These are phyloP conservation scores for Sarocladium strictum DNA, from an alignment of 2,329 filamentous ascomycete species.

Conservation along the genomic window DNA sequence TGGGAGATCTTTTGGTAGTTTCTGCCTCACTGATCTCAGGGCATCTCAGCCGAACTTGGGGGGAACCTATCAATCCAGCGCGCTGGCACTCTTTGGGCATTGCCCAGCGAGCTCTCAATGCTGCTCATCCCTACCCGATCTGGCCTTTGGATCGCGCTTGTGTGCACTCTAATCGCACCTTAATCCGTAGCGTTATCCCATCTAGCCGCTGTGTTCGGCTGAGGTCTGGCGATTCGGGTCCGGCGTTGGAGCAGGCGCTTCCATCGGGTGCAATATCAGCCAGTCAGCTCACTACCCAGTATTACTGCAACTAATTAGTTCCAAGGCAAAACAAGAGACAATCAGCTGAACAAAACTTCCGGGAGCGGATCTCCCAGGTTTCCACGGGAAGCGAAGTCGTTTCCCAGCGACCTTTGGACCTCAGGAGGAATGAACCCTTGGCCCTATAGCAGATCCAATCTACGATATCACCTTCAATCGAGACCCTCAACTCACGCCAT, in stretches of 20 bases:
- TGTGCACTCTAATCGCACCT: neutral
- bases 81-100: neutral
- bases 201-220: constrained; percentile 2
- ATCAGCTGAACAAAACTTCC: too few species aligned
- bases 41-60: too few species aligned
- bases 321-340: too few species aligned
- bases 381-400: neutral
- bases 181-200: neutral
- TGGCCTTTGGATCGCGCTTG: neutral
- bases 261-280: neutral
- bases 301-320: too few species aligned
- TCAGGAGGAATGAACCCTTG: neutral
- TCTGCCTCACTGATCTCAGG: neutral
- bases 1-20: neutral
- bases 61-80: neutral
- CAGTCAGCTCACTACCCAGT: neutral
- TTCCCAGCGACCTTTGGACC: neutral
- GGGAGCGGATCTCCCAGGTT: too few species aligned
- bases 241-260: neutral
- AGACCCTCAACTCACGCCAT: constrained; percentile 8
- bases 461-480: neutral
- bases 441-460: neutral
- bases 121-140: neutral
- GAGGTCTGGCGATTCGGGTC: neutral
- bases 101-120: neutral